Percentiles rank a stretch among this genome's conserved stretches.
Conservation (phyloP, 1,284 basidiomycete genomes). For the Cryptococcus sp. region DNA sequence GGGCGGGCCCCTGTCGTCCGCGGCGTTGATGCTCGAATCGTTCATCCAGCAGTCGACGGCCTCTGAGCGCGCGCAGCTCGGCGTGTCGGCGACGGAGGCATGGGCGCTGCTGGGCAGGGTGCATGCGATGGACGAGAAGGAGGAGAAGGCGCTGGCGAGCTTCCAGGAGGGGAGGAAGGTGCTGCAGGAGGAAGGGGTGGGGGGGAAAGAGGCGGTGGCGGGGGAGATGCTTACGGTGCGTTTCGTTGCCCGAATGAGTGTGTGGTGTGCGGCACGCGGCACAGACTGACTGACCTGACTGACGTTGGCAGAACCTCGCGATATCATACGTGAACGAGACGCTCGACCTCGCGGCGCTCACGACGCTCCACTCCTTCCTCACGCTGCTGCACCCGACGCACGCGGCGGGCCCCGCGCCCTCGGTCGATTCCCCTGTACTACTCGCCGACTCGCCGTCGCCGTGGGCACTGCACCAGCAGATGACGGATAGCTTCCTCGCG, state of each 20-base stretch:
- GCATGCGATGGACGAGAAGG: constrained; percentile 89
- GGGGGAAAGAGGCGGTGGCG: constrained; percentile 59
- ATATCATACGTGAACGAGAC: constrained; percentile 97
- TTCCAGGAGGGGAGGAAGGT: constrained; percentile 68
- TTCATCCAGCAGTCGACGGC: constrained; percentile 59
- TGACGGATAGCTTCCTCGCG: constrained; percentile 79
- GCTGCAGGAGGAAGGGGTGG: constrained; percentile 62
- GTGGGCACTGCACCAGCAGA: constrained; percentile 79
- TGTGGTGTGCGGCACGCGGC: too few species aligned
- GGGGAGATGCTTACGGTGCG: constrained; percentile 78
- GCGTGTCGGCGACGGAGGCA: constrained; percentile 56
- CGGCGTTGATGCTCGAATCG: constrained; percentile 77
- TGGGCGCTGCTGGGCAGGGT: constrained; percentile 94
- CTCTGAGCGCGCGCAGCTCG: constrained; percentile 16
- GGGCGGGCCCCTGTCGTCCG: constrained; percentile 81
- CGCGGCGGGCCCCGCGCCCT: constrained; percentile 26
- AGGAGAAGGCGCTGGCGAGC: constrained; percentile 56
- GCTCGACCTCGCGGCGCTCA: constrained; percentile 81
- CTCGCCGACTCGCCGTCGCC: constrained; percentile 52
- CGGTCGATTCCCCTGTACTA: background rate
- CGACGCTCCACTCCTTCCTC: constrained; percentile 85
- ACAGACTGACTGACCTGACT: too few species aligned
- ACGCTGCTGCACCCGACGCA: constrained; percentile 68
- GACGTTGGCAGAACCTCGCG: constrained; percentile 70
- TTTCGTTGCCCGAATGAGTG: constrained; percentile 18